Evolutionary conservation across 768 basidiomycete species (phyloP).

Genomic region (Botryobasidium botryosum): DNA sequence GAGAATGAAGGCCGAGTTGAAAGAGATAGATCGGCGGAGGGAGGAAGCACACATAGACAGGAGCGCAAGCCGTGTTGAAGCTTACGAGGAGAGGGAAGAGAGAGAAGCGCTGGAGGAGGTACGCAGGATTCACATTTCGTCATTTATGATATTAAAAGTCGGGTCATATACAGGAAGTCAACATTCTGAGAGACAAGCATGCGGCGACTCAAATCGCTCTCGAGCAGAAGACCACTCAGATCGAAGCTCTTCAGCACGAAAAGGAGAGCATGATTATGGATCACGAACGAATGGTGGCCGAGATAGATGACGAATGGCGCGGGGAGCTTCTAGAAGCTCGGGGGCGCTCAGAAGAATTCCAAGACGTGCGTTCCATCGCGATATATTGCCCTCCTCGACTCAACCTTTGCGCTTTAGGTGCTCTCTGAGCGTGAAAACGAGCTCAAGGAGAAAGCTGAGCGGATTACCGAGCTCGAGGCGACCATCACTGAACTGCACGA

Average conservation of each 20-base stretch:
- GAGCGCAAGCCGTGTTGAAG: slow-evolving; percentile 52
- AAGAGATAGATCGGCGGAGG: slow-evolving; percentile 42
- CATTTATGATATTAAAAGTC: too few relatives aligned
- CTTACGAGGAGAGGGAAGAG: slow-evolving; percentile 55
- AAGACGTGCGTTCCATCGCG: slow-evolving; percentile 16
- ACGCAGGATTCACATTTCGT: not conserved
- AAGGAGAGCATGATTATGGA: slow-evolving; percentile 13
- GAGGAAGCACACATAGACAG: slow-evolving; percentile 51
- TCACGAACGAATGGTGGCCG: slow-evolving; percentile 12
- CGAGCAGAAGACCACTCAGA: slow-evolving; percentile 35
- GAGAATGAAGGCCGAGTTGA: slow-evolving; percentile 43
- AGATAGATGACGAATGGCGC: slow-evolving; percentile 3
- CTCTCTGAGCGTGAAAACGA: slow-evolving; percentile 58
- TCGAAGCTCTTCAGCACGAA: slow-evolving; percentile 3
- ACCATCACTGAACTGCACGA: slow-evolving; percentile 49
- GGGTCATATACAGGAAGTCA: slow-evolving; percentile 36
- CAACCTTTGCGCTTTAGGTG: slow-evolving; percentile 27
- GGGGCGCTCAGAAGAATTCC: slow-evolving; percentile 7
- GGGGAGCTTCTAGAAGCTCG: slow-evolving; percentile 8
- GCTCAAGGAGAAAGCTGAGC: slow-evolving; percentile 53
- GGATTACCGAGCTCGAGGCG: slow-evolving; percentile 58
- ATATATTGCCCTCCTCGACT: not conserved
- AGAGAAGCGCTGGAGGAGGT: slow-evolving; percentile 50
- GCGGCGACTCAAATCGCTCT: slow-evolving; percentile 70
- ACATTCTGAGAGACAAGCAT: slow-evolving; percentile 54